Conservation (phyloP, 495 filamentous ascomycete species). For the Xylaria castorea region DNA sequence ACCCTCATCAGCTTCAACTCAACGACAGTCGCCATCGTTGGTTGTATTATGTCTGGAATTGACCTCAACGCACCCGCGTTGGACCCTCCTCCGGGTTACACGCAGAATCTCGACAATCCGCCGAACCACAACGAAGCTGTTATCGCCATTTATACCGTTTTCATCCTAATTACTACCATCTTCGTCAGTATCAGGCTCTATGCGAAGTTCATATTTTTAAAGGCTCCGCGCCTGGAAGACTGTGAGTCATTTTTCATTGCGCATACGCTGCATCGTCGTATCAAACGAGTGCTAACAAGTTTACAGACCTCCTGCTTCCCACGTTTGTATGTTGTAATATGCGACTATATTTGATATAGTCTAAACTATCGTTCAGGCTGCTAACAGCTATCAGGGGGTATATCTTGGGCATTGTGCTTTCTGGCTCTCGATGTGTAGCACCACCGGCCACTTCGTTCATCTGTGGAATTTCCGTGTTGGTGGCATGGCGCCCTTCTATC, state of each 20-base stretch:
- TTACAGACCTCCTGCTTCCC: conserved; percentile 12
- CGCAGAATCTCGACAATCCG: conserved; percentile 43
- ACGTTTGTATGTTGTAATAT: background rate
- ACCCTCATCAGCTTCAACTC: background rate
- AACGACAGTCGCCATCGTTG: background rate
- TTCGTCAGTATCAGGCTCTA: conserved; percentile 32
- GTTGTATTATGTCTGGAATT: conserved; percentile 25
- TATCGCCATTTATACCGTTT: conserved; percentile 32
- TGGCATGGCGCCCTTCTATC: conserved; percentile 30
- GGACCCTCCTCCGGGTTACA: conserved; percentile 27
- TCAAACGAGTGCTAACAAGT: background rate
- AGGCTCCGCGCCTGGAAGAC: conserved; percentile 26
- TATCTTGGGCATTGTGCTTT: conserved; percentile 33
- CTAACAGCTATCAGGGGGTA: conserved; percentile 23
- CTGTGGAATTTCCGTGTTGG: conserved; percentile 36
- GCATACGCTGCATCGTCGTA: background rate
- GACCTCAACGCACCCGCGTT: conserved; percentile 31
- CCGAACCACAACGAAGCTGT: conserved; percentile 39
- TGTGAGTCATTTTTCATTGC: background rate
- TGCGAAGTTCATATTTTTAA: conserved; percentile 34
- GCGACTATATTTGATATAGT: background rate
- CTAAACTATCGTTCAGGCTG: background rate
- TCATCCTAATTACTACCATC: conserved; percentile 30
- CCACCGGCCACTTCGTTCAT: conserved; percentile 38
- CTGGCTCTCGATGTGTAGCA: conserved; percentile 28